phyloP scores from a whole-genome alignment of 2,329 filamentous ascomycete species.

The Fonsecaea multimorphosa region DNA sequence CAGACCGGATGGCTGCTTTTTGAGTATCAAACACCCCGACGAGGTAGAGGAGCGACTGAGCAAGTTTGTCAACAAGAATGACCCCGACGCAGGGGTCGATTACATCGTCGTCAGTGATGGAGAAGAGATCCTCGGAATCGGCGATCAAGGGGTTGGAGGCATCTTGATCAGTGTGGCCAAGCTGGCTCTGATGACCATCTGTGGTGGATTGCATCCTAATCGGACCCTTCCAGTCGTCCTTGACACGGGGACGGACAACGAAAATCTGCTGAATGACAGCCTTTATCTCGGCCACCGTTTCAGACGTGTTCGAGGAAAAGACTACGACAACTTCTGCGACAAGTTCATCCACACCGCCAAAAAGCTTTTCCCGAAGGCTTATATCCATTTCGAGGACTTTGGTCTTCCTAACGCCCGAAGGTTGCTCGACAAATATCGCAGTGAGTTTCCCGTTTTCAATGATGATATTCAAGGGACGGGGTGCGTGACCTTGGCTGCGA shows the following conservation, averaged over 20 bases:
- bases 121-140: conserved; percentile 76
- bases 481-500: conserved; percentile 82
- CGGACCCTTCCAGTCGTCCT: conserved; percentile 80
- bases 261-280: conserved; percentile 73
- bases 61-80: conserved; percentile 60
- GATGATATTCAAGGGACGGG: conserved; percentile 91
- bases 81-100: conserved; percentile 62
- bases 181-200: conserved; percentile 79
- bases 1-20: conserved; percentile 78
- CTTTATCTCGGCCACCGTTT: conserved; percentile 78
- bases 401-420: conserved; percentile 76
- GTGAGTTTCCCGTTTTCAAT: conserved; percentile 82
- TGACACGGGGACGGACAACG: conserved; percentile 85
- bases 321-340: conserved; percentile 79
- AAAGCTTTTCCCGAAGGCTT: conserved; percentile 76
- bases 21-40: conserved; percentile 73
- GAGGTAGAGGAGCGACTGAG: conserved; percentile 60
- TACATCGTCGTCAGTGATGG: conserved; percentile 85
- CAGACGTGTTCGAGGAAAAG: conserved; percentile 69
- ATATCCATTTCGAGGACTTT: conserved; percentile 91
- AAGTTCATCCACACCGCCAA: conserved; percentile 72
- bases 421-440: conserved; percentile 76
- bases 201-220: conserved; percentile 83
- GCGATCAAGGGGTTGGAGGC: conserved; percentile 84
- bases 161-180: conserved; percentile 87